phyloP scores from a whole-genome alignment of 164 flowering plant genomes.

The Liriodendron chinense region DNA sequence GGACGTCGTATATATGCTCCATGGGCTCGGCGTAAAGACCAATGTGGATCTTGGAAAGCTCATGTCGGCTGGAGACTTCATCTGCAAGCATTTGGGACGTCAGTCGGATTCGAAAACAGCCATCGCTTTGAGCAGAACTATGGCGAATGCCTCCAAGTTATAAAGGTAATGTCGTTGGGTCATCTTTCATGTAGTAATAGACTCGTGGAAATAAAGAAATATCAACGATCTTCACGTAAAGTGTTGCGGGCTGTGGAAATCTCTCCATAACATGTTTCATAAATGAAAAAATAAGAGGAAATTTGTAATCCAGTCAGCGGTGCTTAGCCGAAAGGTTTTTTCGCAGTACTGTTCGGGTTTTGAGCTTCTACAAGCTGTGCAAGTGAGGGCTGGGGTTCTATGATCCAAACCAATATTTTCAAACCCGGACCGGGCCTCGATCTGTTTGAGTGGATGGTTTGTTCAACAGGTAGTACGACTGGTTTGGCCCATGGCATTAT shows the following conservation, averaged over 20 bases:
- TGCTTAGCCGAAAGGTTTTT: too few relatives aligned
- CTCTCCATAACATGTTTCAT: too few relatives aligned
- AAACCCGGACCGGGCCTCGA: too few relatives aligned
- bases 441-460: too few relatives aligned
- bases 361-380: too few relatives aligned
- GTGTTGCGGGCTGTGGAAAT: neutral
- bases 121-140: conserved; percentile 56
- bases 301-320: too few relatives aligned
- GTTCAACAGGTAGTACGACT: too few relatives aligned
- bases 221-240: neutral
- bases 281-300: too few relatives aligned
- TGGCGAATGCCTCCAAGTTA: conserved; percentile 67
- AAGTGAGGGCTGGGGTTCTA: too few relatives aligned
- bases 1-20: conserved; percentile 93
- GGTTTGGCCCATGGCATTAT: too few relatives aligned
- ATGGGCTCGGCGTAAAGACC: conserved; percentile 84
- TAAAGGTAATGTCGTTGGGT: conserved; percentile 7
- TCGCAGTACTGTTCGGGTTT: too few relatives aligned
- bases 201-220: neutral
- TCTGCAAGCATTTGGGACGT: conserved; percentile 71
- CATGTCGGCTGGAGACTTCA: conserved; percentile 79
- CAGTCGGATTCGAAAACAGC: conserved; percentile 85
- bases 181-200: neutral
- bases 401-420: too few relatives aligned
- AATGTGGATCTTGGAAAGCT: conserved; percentile 87